Evolutionary conservation across 2,329 filamentous ascomycete species (phyloP).

Genomic region (Blastomyces silverae): DNA sequence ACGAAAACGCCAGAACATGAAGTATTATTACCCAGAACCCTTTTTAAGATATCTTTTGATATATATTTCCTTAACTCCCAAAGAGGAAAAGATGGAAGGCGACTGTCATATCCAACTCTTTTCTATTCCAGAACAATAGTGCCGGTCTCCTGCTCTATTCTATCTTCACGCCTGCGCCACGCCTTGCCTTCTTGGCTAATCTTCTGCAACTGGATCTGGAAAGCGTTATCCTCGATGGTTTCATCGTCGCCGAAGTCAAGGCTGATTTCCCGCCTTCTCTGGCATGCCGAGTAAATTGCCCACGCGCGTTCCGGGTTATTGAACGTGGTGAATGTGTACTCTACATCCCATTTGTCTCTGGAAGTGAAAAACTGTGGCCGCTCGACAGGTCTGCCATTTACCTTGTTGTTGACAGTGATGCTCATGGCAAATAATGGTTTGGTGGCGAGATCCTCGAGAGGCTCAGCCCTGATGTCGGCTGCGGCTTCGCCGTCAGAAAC

Average conservation of each 20-base stretch:
- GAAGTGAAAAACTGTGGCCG: slow-evolving; percentile 51
- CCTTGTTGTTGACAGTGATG: slow-evolving; percentile 63
- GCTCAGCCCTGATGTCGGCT: slow-evolving; percentile 1
- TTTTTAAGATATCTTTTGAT: background rate
- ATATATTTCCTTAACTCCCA: background rate
- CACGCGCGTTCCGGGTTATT: slow-evolving; percentile 37
- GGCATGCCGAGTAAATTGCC: slow-evolving; percentile 51
- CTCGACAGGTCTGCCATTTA: slow-evolving; percentile 58
- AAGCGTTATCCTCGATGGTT: slow-evolving; percentile 34
- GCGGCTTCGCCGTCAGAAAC: background rate
- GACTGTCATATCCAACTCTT: background rate
- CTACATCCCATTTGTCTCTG: slow-evolving; percentile 60
- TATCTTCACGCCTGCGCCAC: slow-evolving; percentile 52
- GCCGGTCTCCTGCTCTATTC: slow-evolving; percentile 44
- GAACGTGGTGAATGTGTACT: slow-evolving; percentile 68
- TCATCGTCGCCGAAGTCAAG: slow-evolving; percentile 36
- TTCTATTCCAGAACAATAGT: slow-evolving; percentile 39
- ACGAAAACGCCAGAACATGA: slow-evolving; percentile 4
- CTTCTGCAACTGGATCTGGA: slow-evolving; percentile 31
- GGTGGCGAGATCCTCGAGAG: slow-evolving; percentile 13
- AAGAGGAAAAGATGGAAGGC: background rate
- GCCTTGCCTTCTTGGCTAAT: slow-evolving; percentile 51
- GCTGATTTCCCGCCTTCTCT: slow-evolving; percentile 49
- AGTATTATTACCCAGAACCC: background rate
- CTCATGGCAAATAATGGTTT: slow-evolving; percentile 59